Base-by-base conservation (phyloP, 2,329 filamentous ascomycete species). In the Ambrosiella xylebori region DNA sequence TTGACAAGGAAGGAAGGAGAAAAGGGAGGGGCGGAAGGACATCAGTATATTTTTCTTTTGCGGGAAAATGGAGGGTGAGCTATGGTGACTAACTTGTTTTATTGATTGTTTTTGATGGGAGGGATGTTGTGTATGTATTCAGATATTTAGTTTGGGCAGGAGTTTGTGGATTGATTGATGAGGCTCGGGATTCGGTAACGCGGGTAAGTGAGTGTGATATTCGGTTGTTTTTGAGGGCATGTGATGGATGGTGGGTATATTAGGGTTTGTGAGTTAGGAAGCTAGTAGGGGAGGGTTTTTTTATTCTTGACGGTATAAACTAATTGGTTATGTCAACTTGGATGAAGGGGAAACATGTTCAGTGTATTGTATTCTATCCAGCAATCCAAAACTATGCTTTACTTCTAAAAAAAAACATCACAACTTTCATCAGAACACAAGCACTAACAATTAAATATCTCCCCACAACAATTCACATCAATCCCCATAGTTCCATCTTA, bases 161-260 rank as follows among this genome's bases (percentile, higher is more conserved):
- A 8, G 4, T 8, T 47, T 3, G 11, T 47, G 44, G n/a, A 17
- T n/a, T 47, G 11, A 4, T 41, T 12, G 3, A 12, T n/a, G n/a
- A 17, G 44, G 44, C 19, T 47, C 55, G 55, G 55, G 55, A 57
- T 57, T 57, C 55, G 55, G 55, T 57, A 57, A 57, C 35, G 35
- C 44, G 47, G 45, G 38, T 8, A 45, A 44, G 38, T 38, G 38
- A 27, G 15, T 3, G 15, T 55, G 40, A n/a, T 41, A n/a, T 41
- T 41, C 40, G 40, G 40, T 41, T 41, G 40, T 11, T 11, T 41
- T 41, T 11, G 40, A 41, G 11, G 7, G 12, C 19, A 53, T 53
- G 19, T 36, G 19, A 36, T 53, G 15, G 19, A n/a, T 12, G 15
- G 8, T 53, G 6, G 27, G 50, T 13, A 3, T 36, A 36, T 47